Base-by-base conservation (phyloP, 495 filamentous ascomycete genomes). In the Massariosphaeria phaeospora region DNA sequence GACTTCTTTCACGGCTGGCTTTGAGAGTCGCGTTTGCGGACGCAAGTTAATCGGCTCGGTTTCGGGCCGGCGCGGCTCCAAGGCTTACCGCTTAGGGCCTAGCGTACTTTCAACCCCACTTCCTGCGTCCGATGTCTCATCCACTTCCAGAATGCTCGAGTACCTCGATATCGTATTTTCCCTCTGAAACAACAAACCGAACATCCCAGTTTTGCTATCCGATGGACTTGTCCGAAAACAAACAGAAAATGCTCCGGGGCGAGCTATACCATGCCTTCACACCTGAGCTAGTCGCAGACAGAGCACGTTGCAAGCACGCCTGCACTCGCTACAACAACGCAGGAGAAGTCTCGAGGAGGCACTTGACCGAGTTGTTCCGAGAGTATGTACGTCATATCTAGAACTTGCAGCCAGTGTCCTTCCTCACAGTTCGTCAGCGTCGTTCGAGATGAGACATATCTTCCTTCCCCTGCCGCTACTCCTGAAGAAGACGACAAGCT, bases 311-410 rank as follows among this genome's bases (percentile, higher is more conserved):
- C 65, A 72, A 74, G 30, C 62, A 66, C 12, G 85, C 85, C 1
- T 81, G 74, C 62, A 65, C 72, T 26, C 72, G 73, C 1, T 89
- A 82, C 71, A 93, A 89, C 67, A 74, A 71, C 21, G 72, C 76
- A 3, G 76, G 76, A 0, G 79, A 83, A 2, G 70, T 78, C 1
- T 61, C 79, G 0, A 72, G 85, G 26, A 72, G 87, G 42, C 69
- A 69, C 36, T 65, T 79, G 29, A 74, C 85, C 0, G 79, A 85
- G 57, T 68, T 91, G n/a, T 90, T 80, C 79, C 81, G 79, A 67
- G 79, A 86, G 88, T 91, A 71, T 73, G 80, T 72, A 26, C 45
- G 20, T 27, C 13, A 34, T 23, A 27, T 27, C 43, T 18, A 35
- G 29, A 36, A 4, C 33, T 20, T 18, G 20, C 46, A n/a, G 12